Percentiles rank a stretch among this genome's conserved stretches.
Evolutionary conservation across 2,329 filamentous ascomycete species (phyloP).

Genomic region (Tolypocladium sp.): DNA sequence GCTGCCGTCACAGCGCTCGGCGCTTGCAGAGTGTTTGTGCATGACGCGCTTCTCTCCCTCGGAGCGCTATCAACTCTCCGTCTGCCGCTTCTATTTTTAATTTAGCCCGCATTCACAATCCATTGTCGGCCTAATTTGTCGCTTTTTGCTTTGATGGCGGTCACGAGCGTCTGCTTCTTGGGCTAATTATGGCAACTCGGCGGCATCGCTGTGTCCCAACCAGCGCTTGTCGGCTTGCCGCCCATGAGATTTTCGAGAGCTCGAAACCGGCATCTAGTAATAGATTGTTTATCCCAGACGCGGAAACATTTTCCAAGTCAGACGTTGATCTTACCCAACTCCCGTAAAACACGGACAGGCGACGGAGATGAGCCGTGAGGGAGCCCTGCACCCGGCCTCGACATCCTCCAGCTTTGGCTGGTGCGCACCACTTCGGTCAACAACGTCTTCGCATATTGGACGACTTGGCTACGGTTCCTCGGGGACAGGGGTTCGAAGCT

Average conservation of each 20-base stretch:
- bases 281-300: not conserved
- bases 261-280: not conserved
- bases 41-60: not conserved
- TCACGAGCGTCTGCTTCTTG: not conserved
- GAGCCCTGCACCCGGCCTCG: not conserved
- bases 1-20: not conserved
- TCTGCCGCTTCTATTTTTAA: slow-evolving; percentile 23
- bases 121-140: slow-evolving; percentile 6
- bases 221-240: not conserved
- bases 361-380: not conserved
- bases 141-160: not conserved
- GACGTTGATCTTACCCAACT: not conserved
- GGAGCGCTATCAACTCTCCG: not conserved
- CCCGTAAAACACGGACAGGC: not conserved
- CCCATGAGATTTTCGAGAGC: not conserved
- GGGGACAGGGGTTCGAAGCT: not conserved
- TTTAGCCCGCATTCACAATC: slow-evolving; percentile 17
- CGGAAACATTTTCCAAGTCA: not conserved
- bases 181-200: not conserved
- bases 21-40: not conserved
- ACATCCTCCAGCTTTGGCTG: not conserved
- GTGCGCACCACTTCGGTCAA: not conserved
- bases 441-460: not conserved
- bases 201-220: not conserved
- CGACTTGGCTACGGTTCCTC: not conserved